phyloP scores from a whole-genome alignment of 2,329 filamentous ascomycete species.

The Claviceps sorghi region DNA sequence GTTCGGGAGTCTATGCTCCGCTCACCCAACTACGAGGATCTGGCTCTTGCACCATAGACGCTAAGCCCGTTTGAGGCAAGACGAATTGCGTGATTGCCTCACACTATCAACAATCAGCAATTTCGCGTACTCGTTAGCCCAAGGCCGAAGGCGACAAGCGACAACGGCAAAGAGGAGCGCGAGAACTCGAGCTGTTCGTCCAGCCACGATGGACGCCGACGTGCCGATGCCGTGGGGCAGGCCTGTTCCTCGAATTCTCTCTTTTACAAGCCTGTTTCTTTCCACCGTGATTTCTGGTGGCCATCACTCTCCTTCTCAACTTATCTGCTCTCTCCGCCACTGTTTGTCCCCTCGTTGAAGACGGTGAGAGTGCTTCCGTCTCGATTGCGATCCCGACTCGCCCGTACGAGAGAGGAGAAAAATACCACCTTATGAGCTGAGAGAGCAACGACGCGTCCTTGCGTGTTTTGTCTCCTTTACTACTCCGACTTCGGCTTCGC shows the following conservation, averaged over 20 bases:
- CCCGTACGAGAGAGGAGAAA: background rate
- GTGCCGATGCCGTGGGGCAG: background rate
- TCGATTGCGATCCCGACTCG: background rate
- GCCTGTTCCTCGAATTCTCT: background rate
- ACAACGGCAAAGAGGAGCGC: constrained; percentile 1
- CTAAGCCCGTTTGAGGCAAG: constrained; percentile 19
- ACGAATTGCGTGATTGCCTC: constrained; percentile 26
- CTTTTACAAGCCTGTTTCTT: background rate
- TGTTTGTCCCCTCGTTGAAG: background rate
- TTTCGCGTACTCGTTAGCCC: constrained; percentile 5
- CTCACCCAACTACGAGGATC: constrained; percentile 4
- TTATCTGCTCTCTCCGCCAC: background rate
- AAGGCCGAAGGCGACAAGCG: constrained; percentile 1
- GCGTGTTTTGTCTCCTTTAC: background rate
- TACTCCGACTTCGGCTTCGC: background rate
- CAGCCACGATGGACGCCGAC: background rate
- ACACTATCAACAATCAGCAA: constrained; percentile 20
- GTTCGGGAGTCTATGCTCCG: constrained; percentile 3
- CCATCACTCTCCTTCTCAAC: background rate
- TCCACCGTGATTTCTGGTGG: background rate
- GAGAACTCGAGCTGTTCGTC: background rate
- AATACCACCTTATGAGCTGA: background rate
- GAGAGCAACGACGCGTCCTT: background rate
- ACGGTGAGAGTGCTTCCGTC: background rate
- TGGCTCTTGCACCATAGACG: constrained; percentile 14